Conservation (phyloP, 2,329 filamentous ascomycete genomes). For the Ramularia endophylla region DNA sequence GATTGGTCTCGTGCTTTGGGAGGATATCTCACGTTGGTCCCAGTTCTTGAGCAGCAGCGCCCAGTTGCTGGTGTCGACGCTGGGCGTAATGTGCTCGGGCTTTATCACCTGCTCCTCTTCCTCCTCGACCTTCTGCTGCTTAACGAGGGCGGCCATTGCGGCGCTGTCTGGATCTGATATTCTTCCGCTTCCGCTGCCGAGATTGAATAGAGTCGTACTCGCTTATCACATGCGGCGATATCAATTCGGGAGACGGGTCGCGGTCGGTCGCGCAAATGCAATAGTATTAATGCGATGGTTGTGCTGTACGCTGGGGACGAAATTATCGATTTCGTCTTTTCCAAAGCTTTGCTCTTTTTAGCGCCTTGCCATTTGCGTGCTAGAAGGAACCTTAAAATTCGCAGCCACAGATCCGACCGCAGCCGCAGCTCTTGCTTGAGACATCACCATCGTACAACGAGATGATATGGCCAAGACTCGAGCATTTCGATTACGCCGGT, state of each 20-base stretch:
- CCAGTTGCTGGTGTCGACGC: constrained; percentile 82
- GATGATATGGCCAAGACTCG: too few species aligned
- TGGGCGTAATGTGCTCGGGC: constrained; percentile 73
- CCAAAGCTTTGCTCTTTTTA: too few species aligned
- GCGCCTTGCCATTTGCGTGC: too few species aligned
- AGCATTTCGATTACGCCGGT: too few species aligned
- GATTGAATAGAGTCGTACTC: neutral
- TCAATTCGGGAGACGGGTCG: neutral
- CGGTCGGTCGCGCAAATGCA: too few species aligned
- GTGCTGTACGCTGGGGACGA: too few species aligned
- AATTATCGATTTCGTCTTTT: too few species aligned
- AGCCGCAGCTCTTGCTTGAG: too few species aligned
- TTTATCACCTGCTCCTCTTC: constrained; percentile 83
- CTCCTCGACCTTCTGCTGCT: constrained; percentile 26
- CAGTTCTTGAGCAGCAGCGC: constrained; percentile 95
- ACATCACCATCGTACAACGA: too few species aligned
- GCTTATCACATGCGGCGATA: constrained; percentile 2
- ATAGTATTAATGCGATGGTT: too few species aligned
- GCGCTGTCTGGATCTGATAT: neutral
- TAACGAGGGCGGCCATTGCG: constrained; percentile 27
- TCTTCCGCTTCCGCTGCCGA: constrained; percentile 3
- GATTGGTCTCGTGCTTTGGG: constrained; percentile 27
- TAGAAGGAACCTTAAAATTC: too few species aligned
- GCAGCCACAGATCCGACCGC: too few species aligned
- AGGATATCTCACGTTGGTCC: constrained; percentile 62